Evolutionary conservation across 2,329 filamentous ascomycete species (phyloP).

Genomic region (Aspergillus novofumigatus): DNA sequence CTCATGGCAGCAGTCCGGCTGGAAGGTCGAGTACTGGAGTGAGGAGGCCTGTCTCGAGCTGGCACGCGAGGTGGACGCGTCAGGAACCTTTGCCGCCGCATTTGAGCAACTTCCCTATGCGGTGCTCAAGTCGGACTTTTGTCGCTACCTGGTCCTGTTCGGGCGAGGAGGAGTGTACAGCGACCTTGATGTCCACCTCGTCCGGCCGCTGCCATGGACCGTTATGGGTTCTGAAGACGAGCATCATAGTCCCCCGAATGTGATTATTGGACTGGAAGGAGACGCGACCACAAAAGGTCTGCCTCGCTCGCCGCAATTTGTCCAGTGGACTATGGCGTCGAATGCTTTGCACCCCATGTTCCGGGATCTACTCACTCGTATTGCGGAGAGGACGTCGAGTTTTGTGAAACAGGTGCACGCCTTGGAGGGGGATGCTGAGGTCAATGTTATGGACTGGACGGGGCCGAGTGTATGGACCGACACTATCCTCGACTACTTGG

Average conservation of each 20-base stretch:
- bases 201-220: slow-evolving; percentile 1
- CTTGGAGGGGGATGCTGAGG: background rate
- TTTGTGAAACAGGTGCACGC: background rate
- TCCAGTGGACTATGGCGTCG: slow-evolving; percentile 5
- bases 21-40: slow-evolving; percentile 5
- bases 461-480: slow-evolving; percentile 5
- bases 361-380: background rate
- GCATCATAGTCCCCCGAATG: background rate
- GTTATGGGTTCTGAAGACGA: background rate
- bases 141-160: slow-evolving; percentile 5
- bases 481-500: slow-evolving; percentile 1
- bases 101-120: background rate
- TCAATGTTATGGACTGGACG: slow-evolving; percentile 4
- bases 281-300: slow-evolving; percentile 2
- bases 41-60: slow-evolving; percentile 1
- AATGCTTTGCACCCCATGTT: slow-evolving; percentile 1
- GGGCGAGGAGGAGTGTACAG: slow-evolving; percentile 2
- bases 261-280: slow-evolving; percentile 3
- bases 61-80: background rate
- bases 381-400: background rate
- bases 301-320: slow-evolving; percentile 5
- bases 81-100: background rate
- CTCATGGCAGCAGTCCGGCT: slow-evolving; percentile 6
- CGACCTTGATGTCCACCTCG: slow-evolving; percentile 2
- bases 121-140: slow-evolving; percentile 2